These are phyloP conservation scores for Syzygium oleosum DNA, from an alignment of 345 rosid species.

Conservation along the genomic window DNA sequence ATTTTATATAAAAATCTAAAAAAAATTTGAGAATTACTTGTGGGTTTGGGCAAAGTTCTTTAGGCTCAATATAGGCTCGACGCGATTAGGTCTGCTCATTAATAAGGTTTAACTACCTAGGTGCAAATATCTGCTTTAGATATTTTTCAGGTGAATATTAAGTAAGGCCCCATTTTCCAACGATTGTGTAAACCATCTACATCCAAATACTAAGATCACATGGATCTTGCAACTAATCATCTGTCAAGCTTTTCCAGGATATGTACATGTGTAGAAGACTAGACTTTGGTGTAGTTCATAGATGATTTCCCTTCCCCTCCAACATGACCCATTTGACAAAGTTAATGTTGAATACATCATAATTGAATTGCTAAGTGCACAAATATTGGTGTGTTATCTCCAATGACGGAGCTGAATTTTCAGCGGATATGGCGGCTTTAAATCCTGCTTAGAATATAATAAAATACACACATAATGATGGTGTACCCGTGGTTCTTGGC, in stretches of 20 bases:
- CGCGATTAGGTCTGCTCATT: neutral
- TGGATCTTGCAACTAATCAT: neutral
- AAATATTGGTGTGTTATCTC: neutral
- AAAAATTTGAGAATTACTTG: neutral
- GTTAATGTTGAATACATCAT: neutral
- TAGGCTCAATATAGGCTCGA: neutral
- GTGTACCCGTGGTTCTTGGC: neutral
- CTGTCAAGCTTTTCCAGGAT: neutral
- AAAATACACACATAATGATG: neutral
- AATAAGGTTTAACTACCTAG: neutral
- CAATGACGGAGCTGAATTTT: neutral
- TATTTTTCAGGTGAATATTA: neutral
- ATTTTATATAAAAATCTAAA: neutral
- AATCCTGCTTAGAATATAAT: neutral
- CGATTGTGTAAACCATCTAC: neutral
- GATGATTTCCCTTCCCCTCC: neutral
- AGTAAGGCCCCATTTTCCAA: neutral
- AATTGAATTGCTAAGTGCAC: neutral
- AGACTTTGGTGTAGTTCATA: neutral
- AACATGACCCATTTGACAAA: neutral
- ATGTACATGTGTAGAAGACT: neutral
- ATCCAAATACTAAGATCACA: neutral
- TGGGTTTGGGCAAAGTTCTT: neutral
- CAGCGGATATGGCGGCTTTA: neutral
- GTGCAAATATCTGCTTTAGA: neutral